phyloP scores from a whole-genome alignment of 1,284 basidiomycete genomes.

The Leccinum subrobustum region DNA sequence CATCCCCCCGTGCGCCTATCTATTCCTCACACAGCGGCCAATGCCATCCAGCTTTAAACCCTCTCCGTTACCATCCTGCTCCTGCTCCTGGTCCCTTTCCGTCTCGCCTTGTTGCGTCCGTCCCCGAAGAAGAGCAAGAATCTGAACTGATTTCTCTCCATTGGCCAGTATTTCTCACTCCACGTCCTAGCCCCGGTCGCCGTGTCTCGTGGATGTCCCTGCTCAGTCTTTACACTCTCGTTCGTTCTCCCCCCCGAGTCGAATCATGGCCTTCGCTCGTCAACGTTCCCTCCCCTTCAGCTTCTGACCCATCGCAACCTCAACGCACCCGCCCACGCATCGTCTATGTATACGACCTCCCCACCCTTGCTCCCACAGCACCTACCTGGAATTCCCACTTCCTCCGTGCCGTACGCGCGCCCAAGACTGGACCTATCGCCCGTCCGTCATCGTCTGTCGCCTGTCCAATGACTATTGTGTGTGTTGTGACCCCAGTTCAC shows the following conservation, averaged over 20 bases:
- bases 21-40: conserved; percentile 47
- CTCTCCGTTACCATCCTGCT: conserved; percentile 59
- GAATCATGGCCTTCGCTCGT: conserved; percentile 65
- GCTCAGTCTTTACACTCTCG: conserved; percentile 42
- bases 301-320: conserved; percentile 24
- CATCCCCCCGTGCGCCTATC: conserved; percentile 4
- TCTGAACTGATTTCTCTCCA: conserved; percentile 29
- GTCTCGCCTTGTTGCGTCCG: conserved; percentile 34
- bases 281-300: conserved; percentile 51
- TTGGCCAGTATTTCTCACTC: conserved; percentile 41
- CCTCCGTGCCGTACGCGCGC: conserved; percentile 69
- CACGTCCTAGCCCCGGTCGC: conserved; percentile 51
- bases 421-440: conserved; percentile 63
- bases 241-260: conserved; percentile 44
- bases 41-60: conserved; percentile 67
- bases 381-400: conserved; percentile 79
- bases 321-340: conserved; percentile 58
- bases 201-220: conserved; percentile 40
- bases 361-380: conserved; percentile 70
- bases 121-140: conserved; percentile 50
- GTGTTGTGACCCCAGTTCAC: conserved; percentile 73
- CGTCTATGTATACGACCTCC: conserved; percentile 80
- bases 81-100: conserved; percentile 21
- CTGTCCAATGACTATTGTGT: conserved; percentile 77
- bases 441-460: conserved; percentile 54